These are phyloP conservation scores for Tripidium arundinaceum DNA, from an alignment of 202 grass and related monocot species.

Conservation along the genomic window DNA sequence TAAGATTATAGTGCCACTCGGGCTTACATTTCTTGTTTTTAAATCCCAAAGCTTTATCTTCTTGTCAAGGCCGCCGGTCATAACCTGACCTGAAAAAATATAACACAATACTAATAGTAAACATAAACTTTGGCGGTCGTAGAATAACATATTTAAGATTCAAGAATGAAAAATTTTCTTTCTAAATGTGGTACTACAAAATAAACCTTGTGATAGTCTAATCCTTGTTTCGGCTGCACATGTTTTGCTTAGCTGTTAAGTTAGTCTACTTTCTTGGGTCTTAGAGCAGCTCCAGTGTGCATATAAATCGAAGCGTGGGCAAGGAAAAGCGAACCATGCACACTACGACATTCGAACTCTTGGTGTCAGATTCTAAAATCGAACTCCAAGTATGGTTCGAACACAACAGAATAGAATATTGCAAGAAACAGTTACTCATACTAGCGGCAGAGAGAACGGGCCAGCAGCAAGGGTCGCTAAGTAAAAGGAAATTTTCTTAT, in stretches of 20 bases:
- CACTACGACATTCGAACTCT: too few relatives aligned
- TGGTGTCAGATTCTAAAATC: too few relatives aligned
- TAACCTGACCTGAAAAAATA: conserved; percentile 50
- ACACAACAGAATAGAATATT: too few relatives aligned
- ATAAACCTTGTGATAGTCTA: background rate
- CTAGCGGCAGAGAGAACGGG: too few relatives aligned
- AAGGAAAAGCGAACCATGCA: too few relatives aligned
- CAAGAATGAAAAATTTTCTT: conserved; percentile 8
- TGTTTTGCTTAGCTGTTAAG: background rate
- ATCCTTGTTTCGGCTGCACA: background rate
- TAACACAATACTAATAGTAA: conserved; percentile 8
- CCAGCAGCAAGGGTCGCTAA: too few relatives aligned
- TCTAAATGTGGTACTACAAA: background rate
- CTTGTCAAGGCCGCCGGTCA: conserved; percentile 53
- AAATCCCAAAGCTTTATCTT: conserved; percentile 58
- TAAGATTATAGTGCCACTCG: conserved; percentile 5
- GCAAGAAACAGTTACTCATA: too few relatives aligned
- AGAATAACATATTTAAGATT: conserved; percentile 1
- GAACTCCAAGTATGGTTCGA: too few relatives aligned
- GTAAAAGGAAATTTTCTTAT: too few relatives aligned
- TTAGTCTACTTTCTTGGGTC: background rate
- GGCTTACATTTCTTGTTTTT: conserved; percentile 30
- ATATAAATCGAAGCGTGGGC: too few relatives aligned
- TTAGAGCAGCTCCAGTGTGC: too few relatives aligned
- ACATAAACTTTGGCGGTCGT: background rate